Evolutionary conservation across 2,329 filamentous ascomycete species (phyloP).

Genomic region (Rachicladosporium sp.): DNA sequence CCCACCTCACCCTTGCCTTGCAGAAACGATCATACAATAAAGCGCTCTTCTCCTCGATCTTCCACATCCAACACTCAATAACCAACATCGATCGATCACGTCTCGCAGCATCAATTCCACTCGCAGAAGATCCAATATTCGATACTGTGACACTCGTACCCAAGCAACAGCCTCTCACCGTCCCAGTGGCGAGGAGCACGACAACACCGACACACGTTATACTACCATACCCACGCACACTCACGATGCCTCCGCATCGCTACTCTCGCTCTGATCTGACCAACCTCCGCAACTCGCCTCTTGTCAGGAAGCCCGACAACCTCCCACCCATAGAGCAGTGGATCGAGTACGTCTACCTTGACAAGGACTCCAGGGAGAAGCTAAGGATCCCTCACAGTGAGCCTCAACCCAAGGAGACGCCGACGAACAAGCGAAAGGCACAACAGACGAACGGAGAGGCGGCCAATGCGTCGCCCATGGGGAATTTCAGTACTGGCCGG

Average conservation of each 20-base stretch:
- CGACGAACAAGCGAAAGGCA: slow-evolving; percentile 1
- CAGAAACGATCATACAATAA: no score
- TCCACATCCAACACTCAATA: no score
- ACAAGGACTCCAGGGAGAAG: slow-evolving; percentile 24
- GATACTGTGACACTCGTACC: no score
- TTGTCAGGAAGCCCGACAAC: slow-evolving; percentile 66
- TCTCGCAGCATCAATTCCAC: no score
- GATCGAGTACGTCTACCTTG: slow-evolving; percentile 62
- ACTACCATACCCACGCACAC: slow-evolving; percentile 4
- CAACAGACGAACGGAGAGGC: slow-evolving; percentile 2
- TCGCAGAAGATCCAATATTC: no score
- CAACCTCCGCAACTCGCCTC: slow-evolving; percentile 64
- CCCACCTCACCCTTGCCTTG: no score
- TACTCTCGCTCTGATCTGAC: slow-evolving; percentile 70
- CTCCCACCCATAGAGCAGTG: slow-evolving; percentile 83
- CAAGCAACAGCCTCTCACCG: no score
- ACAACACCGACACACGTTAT: no score
- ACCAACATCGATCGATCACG: no score
- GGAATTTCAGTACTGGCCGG: slow-evolving; percentile 24
- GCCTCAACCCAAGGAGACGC: slow-evolving; percentile 10
- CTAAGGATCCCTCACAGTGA: slow-evolving; percentile 28
- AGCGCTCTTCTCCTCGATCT: no score
- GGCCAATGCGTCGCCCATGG: slow-evolving; percentile 22
- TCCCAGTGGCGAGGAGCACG: no score
- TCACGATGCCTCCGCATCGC: slow-evolving; percentile 6